Evolutionary conservation across 768 basidiomycete genomes (phyloP), one percentile per base, ranked within the genome.

Genomic region (Pleurotus tuoliensis): DNA sequence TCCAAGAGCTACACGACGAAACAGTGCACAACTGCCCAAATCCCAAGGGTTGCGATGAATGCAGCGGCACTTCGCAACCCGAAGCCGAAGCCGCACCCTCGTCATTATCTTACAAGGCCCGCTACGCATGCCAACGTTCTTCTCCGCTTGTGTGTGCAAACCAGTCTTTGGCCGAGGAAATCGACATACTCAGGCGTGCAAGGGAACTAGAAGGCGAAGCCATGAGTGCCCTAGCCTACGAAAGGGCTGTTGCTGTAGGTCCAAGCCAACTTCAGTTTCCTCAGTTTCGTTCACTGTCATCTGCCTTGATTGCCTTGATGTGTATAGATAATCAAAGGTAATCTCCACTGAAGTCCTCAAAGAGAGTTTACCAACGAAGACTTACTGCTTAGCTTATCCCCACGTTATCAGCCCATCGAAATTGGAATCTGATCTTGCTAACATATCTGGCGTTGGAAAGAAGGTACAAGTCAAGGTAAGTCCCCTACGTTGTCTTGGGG

Each of bases 71-170:
- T n/a, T 15, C 25, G 12, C 5, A 15, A 6, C 27, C n/a, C 15
- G 30, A 55, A 39, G 47, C 9, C 7, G 55, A 44, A 13, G 55
- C 58, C 3, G 25, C 54, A n/a, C 58, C 62, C 37, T 64, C 63
- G 53, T 27, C 68, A 65, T 13, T 56, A 58, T 54, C 54, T 56
- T 76, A 79, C 68, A 64, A 46, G 44, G 70, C 74, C 34, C 70
- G 71, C 37, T 86, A 82, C 64, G 81, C 87, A 1, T 88, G 86
- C 62, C 69, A 76, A 51, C 79, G 91, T 37, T 73, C 81, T 0
- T 84, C 84, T 3, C 88, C 88, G 0, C 73, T 93, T 38, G 66
- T 80, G 2, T 92, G 87, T 61, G 76, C 78, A 0, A 93, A 93
- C 61, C 87, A 92, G 65, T 70, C 59, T 0, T 76, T 93, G 3